Percentiles rank a stretch among this genome's conserved stretches.
Conservation (phyloP, 352 stramenopile genomes). For the Nothophytophthora sp. region DNA sequence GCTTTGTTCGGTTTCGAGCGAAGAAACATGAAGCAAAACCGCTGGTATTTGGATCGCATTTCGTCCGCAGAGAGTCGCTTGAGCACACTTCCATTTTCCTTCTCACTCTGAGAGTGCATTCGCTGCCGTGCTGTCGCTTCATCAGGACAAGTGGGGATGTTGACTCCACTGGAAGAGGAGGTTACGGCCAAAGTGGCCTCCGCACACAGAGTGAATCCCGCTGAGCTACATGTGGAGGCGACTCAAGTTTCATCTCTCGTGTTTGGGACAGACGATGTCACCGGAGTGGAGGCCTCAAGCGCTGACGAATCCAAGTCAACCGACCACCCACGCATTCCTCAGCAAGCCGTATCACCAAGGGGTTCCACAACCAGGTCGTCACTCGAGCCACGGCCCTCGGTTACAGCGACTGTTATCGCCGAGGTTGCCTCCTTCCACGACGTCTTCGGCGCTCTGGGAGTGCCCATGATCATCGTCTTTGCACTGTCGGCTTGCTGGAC, state of each 20-base stretch:
- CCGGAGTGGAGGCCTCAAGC: background rate
- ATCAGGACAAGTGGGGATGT: too few relatives aligned
- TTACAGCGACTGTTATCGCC: constrained; percentile 8
- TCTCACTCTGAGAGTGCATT: too few relatives aligned
- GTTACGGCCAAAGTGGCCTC: background rate
- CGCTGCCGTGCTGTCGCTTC: too few relatives aligned
- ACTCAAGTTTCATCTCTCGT: constrained; percentile 8
- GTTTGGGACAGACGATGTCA: constrained; percentile 16
- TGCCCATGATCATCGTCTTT: constrained; percentile 47
- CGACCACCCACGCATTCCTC: background rate
- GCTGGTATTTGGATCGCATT: too few relatives aligned
- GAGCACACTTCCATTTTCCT: too few relatives aligned
- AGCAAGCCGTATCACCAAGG: background rate
- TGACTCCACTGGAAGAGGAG: background rate
- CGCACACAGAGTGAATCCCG: background rate
- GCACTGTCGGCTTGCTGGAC: constrained; percentile 32
- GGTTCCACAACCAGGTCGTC: background rate
- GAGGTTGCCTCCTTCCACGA: constrained; percentile 23
- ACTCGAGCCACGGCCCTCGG: constrained; percentile 1
- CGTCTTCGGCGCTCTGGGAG: constrained; percentile 37
- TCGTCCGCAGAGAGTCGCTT: too few relatives aligned
- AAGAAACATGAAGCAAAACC: too few relatives aligned
- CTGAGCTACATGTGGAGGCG: background rate
- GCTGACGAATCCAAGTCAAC: background rate
- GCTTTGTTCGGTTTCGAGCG: too few relatives aligned